Percentiles rank a stretch among this genome's conserved stretches.
phyloP scores from a whole-genome alignment of 169 alveolate species.

The Plasmodium gallinaceum region DNA sequence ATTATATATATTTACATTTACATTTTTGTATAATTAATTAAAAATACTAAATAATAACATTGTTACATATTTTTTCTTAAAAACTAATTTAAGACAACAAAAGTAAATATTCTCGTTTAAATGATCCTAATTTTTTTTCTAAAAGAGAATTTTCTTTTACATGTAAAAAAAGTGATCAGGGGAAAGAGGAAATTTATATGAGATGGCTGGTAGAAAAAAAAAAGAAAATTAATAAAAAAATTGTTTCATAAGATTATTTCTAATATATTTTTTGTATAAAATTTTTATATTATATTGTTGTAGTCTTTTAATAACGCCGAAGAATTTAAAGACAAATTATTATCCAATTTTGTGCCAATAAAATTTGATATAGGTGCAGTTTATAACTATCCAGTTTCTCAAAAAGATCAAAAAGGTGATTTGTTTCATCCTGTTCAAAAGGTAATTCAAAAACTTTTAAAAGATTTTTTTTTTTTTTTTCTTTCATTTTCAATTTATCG shows the following conservation, averaged over 20 bases:
- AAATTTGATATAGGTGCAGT: conserved; percentile 97
- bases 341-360: conserved; percentile 50
- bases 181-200: conserved; percentile 64
- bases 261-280: not conserved
- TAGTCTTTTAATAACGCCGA: conserved; percentile 61
- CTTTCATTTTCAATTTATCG: not conserved
- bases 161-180: conserved; percentile 66
- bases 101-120: conserved; percentile 34
- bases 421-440: conserved; percentile 83
- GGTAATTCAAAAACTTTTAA: not conserved
- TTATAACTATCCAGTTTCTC: conserved; percentile 89
- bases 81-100: conserved; percentile 20
- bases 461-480: not conserved
- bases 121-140: conserved; percentile 63
- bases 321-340: conserved; percentile 51
- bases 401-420: conserved; percentile 83
- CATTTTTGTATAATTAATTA: too few relatives aligned
- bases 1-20: too few relatives aligned
- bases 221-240: conserved; percentile 12
- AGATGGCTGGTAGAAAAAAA: conserved; percentile 62
- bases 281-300: not conserved
- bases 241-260: not conserved
- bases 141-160: conserved; percentile 74
- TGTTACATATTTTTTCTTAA: too few relatives aligned
- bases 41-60: too few relatives aligned